Percentiles rank a stretch among this genome's conserved stretches.
phyloP scores from a whole-genome alignment of 2,329 filamentous ascomycete genomes.

The Aspergillus japonicus region DNA sequence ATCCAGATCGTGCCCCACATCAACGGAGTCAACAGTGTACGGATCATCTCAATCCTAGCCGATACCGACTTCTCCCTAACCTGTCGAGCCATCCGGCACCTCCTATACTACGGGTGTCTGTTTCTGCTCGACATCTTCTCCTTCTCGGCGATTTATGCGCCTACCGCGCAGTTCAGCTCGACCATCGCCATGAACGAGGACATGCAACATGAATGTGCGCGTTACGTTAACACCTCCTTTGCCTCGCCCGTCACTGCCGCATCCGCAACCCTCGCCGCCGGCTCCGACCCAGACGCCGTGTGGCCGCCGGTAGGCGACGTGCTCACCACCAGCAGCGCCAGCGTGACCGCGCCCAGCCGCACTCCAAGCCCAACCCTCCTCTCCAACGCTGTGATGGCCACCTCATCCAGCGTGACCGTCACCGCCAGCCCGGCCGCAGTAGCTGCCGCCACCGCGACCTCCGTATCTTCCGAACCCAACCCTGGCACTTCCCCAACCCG shows the following conservation, averaged over 20 bases:
- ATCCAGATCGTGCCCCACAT: slow-evolving; percentile 73
- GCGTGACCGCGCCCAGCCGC: slow-evolving; percentile 15
- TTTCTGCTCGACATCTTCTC: slow-evolving; percentile 93
- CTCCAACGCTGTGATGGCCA: slow-evolving; percentile 13
- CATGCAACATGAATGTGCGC: slow-evolving; percentile 82
- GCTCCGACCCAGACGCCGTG: slow-evolving; percentile 38
- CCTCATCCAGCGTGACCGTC: slow-evolving; percentile 14
- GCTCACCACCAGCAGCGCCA: slow-evolving; percentile 12
- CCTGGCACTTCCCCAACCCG: not conserved
- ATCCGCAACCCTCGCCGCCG: slow-evolving; percentile 20
- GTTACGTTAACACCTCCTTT: slow-evolving; percentile 68
- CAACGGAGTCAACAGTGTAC: slow-evolving; percentile 86
- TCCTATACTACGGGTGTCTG: slow-evolving; percentile 90
- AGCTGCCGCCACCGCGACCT: slow-evolving; percentile 9
- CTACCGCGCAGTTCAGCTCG: slow-evolving; percentile 71
- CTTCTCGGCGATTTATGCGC: slow-evolving; percentile 87
- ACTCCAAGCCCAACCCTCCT: slow-evolving; percentile 12
- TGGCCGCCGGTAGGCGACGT: slow-evolving; percentile 44
- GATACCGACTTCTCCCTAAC: slow-evolving; percentile 85
- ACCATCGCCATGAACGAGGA: slow-evolving; percentile 71
- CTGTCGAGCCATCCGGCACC: slow-evolving; percentile 79
- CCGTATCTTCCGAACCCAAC: slow-evolving; percentile 8
- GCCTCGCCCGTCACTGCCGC: slow-evolving; percentile 26
- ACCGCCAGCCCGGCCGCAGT: slow-evolving; percentile 8
- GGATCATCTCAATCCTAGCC: slow-evolving; percentile 78